Evolutionary conservation across 306 rosid species (phyloP), one percentile per base, ranked within the genome.

Genomic region (Castanea crenata): DNA sequence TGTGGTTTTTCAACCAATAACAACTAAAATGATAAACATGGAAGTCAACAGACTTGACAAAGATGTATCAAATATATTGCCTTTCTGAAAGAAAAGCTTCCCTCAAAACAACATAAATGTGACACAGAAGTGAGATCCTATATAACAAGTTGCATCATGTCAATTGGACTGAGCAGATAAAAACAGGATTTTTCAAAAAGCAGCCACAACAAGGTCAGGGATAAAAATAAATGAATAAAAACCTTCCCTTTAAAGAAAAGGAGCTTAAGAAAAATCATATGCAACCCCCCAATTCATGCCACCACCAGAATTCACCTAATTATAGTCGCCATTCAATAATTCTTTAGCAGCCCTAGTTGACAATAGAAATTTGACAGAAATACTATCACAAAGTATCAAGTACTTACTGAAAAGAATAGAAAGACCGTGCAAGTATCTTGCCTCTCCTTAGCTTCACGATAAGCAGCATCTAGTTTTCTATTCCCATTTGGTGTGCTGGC

Each of bases 401-500:
- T 49, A 63, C 75, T 78, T 89, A 92, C 97, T 88, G 97, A 92
- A 59, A 90, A 92, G 35, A 90, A 82, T 59, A 92, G 95, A 81
- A 92, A 92, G 77, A 90, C 74, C 0, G 89, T 92, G 84, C 95
- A 92, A 77, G 81, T 69, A 61, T 90, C 93, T 82, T 83, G 90
- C 83, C 85, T 89, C 86, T 90, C 95, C 86, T 80, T 86, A 51
- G 92, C 90, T 85, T 90, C 93, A 69, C 82, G 82, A 86, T 84
- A 90, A 41, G 97, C 95, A 73, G 92, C 88, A 87, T 92, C 96
- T 71, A 92, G 79, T 85, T 92, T 92, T 82, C 88, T 90, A 80
- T 92, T 92, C 74, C 97, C 97, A 69, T 92, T 92, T 77, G 97
- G 95, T 54, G 97, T 92, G 76, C 97, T 92, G 67, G 97, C 97